These are phyloP conservation scores for Tricholoma saponaceum DNA, from an alignment of 768 basidiomycete genomes.

Conservation along the genomic window DNA sequence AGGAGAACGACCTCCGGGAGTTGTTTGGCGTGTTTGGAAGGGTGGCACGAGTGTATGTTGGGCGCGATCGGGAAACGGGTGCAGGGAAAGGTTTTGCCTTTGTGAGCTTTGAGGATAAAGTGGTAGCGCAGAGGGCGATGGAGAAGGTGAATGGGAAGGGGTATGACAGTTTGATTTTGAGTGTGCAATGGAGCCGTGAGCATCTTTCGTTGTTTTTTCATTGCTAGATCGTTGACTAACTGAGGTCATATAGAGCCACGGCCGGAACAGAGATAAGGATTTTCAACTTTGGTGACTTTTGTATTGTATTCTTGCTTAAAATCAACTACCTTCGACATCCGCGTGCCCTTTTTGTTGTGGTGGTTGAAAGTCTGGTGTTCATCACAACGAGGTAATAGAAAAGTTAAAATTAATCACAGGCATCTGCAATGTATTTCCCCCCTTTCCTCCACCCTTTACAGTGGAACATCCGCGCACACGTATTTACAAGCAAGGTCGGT, in stretches of 20 bases:
- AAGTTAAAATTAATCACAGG: background rate
- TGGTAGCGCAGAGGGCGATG: slow-evolving; percentile 81
- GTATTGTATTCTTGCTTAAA: background rate
- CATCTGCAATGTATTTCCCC: background rate
- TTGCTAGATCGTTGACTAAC: background rate
- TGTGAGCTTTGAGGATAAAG: slow-evolving; percentile 87
- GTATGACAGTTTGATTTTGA: slow-evolving; percentile 86
- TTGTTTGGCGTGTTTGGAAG: slow-evolving; percentile 85
- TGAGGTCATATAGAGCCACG: slow-evolving; percentile 26
- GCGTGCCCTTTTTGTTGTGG: background rate
- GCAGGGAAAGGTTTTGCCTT: slow-evolving; percentile 97
- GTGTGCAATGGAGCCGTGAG: slow-evolving; percentile 62
- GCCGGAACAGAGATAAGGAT: slow-evolving; percentile 27
- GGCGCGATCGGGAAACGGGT: slow-evolving; percentile 91
- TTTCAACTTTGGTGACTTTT: background rate
- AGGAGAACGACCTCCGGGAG: slow-evolving; percentile 90
- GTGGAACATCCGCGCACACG: background rate
- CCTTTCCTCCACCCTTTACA: background rate
- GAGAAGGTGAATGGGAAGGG: slow-evolving; percentile 89
- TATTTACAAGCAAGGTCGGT: background rate
- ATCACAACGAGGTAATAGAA: background rate
- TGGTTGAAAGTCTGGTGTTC: background rate
- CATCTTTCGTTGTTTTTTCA: slow-evolving; percentile 8
- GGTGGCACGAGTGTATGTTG: slow-evolving; percentile 89
- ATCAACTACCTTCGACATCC: background rate